These are phyloP conservation scores for Picea engelmannii DNA, from an alignment of 83 land plant genomes.

Conservation along the genomic window DNA sequence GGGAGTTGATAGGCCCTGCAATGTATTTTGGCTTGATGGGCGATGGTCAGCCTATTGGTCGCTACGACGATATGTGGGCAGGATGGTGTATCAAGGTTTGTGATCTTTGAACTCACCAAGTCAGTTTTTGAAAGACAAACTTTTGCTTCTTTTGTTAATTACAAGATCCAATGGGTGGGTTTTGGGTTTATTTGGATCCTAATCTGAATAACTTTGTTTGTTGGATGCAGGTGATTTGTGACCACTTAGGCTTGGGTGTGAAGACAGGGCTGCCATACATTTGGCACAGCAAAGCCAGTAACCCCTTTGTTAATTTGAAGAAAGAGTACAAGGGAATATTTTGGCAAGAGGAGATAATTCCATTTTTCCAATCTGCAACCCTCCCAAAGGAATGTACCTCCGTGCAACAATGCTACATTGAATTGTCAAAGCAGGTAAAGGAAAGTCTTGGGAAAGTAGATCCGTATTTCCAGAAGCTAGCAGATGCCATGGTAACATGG, in stretches of 20 bases:
- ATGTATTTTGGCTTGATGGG: conserved; percentile 87
- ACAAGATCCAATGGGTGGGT: too few relatives aligned
- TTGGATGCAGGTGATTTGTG: conserved; percentile 64
- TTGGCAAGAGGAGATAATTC: conserved; percentile 69
- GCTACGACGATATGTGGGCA: conserved; percentile 85
- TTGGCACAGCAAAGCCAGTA: conserved; percentile 72
- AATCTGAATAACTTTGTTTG: too few relatives aligned
- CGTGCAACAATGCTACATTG: conserved; percentile 59
- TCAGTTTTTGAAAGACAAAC: too few relatives aligned
- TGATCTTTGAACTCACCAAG: too few relatives aligned
- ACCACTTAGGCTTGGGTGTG: conserved; percentile 52
- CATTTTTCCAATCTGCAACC: conserved; percentile 47
- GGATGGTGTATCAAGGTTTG: conserved; percentile 84
- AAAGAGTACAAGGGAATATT: conserved; percentile 66
- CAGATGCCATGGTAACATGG: conserved; percentile 83
- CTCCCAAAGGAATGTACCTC: conserved; percentile 54
- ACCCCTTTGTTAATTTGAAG: conserved; percentile 61
- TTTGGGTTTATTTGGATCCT: too few relatives aligned
- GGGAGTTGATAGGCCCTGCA: conserved; percentile 63
- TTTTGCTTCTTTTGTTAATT: too few relatives aligned
- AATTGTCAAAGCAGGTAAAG: conserved; percentile 48
- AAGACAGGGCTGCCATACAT: conserved; percentile 72
- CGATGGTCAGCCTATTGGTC: conserved; percentile 78
- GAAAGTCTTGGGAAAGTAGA: conserved; percentile 44
- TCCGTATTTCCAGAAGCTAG: conserved; percentile 65